phyloP scores from a whole-genome alignment of 352 stramenopile genomes.

The Phytopythium mirpurense region DNA sequence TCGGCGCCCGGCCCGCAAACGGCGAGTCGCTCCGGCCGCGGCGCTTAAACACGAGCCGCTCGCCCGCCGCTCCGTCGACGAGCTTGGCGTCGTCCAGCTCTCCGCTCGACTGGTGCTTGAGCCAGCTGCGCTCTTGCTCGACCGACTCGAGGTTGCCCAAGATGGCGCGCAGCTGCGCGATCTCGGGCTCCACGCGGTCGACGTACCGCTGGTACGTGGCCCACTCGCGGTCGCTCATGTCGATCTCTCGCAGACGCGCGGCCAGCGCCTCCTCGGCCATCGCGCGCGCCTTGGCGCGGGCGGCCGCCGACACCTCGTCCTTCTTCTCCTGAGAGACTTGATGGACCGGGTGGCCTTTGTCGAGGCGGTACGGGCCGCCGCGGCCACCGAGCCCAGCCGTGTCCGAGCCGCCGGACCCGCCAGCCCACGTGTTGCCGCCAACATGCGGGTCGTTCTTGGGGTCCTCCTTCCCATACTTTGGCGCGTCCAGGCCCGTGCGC shows the following conservation, averaged over 20 bases:
- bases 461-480: conserved; percentile 94
- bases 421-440: conserved; percentile 93
- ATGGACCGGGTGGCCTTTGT: conserved; percentile 92
- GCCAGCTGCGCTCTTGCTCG: conserved; percentile 88
- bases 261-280: conserved; percentile 77
- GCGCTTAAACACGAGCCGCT: conserved; percentile 92
- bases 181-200: conserved; percentile 67
- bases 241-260: conserved; percentile 65
- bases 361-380: conserved; percentile 93
- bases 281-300: conserved; percentile 45
- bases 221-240: conserved; percentile 82
- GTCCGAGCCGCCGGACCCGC: conserved; percentile 90
- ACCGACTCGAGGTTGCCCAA: conserved; percentile 81
- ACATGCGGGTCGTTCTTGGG: conserved; percentile 92
- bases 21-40: conserved; percentile 71
- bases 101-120: conserved; percentile 91
- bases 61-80: conserved; percentile 90
- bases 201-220: conserved; percentile 78
- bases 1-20: conserved; percentile 23
- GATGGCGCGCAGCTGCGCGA: conserved; percentile 68
- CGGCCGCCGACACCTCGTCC: conserved; percentile 88
- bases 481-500: conserved; percentile 59
- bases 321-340: conserved; percentile 94
- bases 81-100: conserved; percentile 95
- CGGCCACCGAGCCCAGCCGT: conserved; percentile 90